Percentiles rank a stretch among this genome's conserved stretches.
These are phyloP conservation scores for Camelina sativa DNA, from an alignment of 345 rosid genomes.

Conservation along the genomic window DNA sequence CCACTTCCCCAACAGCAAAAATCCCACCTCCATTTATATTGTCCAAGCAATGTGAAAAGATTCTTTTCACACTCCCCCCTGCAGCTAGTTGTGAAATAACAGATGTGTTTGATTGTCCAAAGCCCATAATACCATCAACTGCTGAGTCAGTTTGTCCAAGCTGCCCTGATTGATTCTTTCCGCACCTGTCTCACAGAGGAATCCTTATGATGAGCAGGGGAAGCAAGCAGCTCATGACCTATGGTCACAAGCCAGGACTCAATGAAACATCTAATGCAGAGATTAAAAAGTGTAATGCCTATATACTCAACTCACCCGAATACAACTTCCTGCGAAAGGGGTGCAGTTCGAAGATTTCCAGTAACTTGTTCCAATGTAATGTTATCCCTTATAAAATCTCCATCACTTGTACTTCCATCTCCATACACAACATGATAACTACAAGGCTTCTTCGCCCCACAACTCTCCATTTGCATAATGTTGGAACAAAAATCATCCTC, in stretches of 20 bases:
- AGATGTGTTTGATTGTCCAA: constrained; percentile 90
- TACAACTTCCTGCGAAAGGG: constrained; percentile 31
- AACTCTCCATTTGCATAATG: constrained; percentile 34
- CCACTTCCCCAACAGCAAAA: constrained; percentile 81
- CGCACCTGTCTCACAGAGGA: constrained; percentile 60
- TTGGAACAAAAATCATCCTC: constrained; percentile 38
- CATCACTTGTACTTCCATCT: constrained; percentile 48
- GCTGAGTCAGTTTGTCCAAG: constrained; percentile 73
- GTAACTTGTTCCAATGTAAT: constrained; percentile 40
- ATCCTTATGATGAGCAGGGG: background rate
- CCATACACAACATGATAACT: constrained; percentile 46
- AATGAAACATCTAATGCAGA: background rate
- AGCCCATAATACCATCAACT: constrained; percentile 90
- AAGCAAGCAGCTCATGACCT: too few relatives aligned
- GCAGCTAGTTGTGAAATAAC: constrained; percentile 84
- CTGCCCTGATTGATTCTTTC: constrained; percentile 80
- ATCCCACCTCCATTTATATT: constrained; percentile 80
- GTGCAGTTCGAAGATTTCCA: constrained; percentile 37
- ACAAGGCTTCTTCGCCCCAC: constrained; percentile 35
- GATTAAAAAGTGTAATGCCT: background rate
- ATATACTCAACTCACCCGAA: constrained; percentile 41
- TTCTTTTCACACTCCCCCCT: constrained; percentile 62
- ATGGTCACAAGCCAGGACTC: background rate
- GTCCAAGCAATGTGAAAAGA: constrained; percentile 90
- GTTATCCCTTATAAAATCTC: constrained; percentile 42